Evolutionary conservation across 305 asterid species (phyloP).

Genomic region (Rubia tinctorum): DNA sequence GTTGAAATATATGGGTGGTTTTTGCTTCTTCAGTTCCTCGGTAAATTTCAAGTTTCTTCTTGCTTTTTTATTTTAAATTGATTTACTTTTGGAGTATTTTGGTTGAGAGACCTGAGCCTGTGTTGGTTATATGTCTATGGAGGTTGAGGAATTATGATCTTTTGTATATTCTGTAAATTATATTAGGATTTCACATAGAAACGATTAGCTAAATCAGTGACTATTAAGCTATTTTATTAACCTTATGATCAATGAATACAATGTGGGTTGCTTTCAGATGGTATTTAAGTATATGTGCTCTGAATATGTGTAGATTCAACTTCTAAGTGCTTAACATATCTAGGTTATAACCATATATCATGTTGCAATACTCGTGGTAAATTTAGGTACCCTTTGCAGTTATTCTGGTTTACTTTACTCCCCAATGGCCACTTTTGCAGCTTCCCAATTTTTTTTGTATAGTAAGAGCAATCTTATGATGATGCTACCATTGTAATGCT

Average conservation of each 20-base stretch:
- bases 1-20: slow-evolving; percentile 53
- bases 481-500: background rate
- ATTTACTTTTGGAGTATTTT: background rate
- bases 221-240: background rate
- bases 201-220: background rate
- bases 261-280: slow-evolving; percentile 9
- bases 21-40: slow-evolving; percentile 71
- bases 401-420: background rate
- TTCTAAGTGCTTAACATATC: background rate
- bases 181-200: too few species aligned
- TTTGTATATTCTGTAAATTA: background rate
- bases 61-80: background rate
- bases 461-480: background rate
- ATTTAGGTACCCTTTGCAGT: background rate
- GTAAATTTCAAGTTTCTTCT: slow-evolving; percentile 32
- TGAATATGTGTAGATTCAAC: background rate
- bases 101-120: background rate
- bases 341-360: background rate
- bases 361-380: background rate
- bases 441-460: background rate
- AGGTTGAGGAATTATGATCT: background rate
- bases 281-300: background rate
- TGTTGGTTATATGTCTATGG: background rate
- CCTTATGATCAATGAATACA: background rate
- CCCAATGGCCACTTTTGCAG: background rate